Evolutionary conservation across 257 asterid species (phyloP), one percentile per base, ranked within the genome.

Genomic region (Salvia splendens): DNA sequence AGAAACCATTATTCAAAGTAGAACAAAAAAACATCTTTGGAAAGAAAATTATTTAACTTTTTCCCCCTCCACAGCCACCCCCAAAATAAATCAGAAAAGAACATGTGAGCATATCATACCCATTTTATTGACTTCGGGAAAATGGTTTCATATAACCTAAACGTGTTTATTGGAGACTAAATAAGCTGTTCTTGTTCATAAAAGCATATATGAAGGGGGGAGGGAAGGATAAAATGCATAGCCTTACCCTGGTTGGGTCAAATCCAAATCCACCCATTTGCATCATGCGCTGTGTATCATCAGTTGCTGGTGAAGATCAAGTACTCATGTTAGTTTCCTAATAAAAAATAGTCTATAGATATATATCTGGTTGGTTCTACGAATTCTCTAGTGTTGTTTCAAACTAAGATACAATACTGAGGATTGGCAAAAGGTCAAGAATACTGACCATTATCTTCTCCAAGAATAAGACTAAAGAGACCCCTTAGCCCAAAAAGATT

Each of bases 251-350:
- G 43, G 95, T 72, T 55, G 97, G 95, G 64, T 91, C 97, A 60
- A 86, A 77, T 43, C 97, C 97, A 73, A 91, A 91, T 65, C 97
- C 97, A 73, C 97, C 64, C 96, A 91, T 91, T 82, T 91, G 97
- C 97, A 91, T 91, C 97, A 88, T 91, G 5, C 95, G 91, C 61
- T 91, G 97, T 28, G 97, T 88, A 70, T 88, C 96, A 80, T 88
- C 97, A 14, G 86, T 86, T 53, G 97, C 97, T 91, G 85, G 55
- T 59, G 65, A 72, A 65, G 43, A 76, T 49, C 58, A 65, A 46
- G 58, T 55, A 62, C 15, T 36, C 11, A 33, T 28, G 74, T 84
- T 68, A 58, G 57, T 56, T 69, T 67, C 41, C 9, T 58, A 60
- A 52, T 16, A 73, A 53, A 45, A 61, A 54, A 24, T 24, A 24